Evolutionary conservation across 768 basidiomycete species (phyloP).

Genomic region (Sarcomyxa edulis): DNA sequence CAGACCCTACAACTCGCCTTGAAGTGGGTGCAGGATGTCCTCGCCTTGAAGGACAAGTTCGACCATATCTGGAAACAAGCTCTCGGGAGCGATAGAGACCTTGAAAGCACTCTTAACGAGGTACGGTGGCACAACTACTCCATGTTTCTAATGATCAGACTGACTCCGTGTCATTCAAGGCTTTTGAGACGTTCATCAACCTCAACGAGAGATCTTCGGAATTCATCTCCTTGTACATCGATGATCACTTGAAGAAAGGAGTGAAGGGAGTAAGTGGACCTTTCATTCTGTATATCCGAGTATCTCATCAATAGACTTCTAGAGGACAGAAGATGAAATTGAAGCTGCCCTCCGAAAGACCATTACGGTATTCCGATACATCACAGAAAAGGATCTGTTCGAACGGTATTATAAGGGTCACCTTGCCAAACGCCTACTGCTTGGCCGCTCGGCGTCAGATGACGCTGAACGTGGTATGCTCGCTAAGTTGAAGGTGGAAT

Average conservation of each 20-base stretch:
- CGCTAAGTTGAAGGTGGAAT: slow-evolving; percentile 94
- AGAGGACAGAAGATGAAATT: slow-evolving; percentile 96
- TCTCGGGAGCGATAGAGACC: slow-evolving; percentile 65
- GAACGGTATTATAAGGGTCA: slow-evolving; percentile 97
- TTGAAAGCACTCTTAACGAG: slow-evolving; percentile 83
- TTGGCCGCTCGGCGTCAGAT: slow-evolving; percentile 86
- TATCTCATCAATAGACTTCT: slow-evolving; percentile 7
- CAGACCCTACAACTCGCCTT: slow-evolving; percentile 62
- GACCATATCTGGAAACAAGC: slow-evolving; percentile 68
- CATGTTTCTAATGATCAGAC: background rate
- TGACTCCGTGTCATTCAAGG: slow-evolving; percentile 39
- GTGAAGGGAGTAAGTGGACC: slow-evolving; percentile 75
- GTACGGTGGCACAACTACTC: slow-evolving; percentile 40
- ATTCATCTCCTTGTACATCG: slow-evolving; percentile 94
- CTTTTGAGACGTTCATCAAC: slow-evolving; percentile 91
- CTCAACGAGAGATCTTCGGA: slow-evolving; percentile 83
- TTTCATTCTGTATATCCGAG: background rate
- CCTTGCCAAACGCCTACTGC: slow-evolving; percentile 87
- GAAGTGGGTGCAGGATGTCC: slow-evolving; percentile 90
- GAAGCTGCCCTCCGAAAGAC: slow-evolving; percentile 91
- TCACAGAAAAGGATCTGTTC: slow-evolving; percentile 95
- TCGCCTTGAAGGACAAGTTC: slow-evolving; percentile 90
- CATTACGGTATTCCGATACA: slow-evolving; percentile 90
- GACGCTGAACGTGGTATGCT: slow-evolving; percentile 98
- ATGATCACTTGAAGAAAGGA: slow-evolving; percentile 92